Evolutionary conservation across 139 green algal genomes (phyloP), one percentile per base, ranked within the genome.

Genomic region (Tetraselmis chui): DNA sequence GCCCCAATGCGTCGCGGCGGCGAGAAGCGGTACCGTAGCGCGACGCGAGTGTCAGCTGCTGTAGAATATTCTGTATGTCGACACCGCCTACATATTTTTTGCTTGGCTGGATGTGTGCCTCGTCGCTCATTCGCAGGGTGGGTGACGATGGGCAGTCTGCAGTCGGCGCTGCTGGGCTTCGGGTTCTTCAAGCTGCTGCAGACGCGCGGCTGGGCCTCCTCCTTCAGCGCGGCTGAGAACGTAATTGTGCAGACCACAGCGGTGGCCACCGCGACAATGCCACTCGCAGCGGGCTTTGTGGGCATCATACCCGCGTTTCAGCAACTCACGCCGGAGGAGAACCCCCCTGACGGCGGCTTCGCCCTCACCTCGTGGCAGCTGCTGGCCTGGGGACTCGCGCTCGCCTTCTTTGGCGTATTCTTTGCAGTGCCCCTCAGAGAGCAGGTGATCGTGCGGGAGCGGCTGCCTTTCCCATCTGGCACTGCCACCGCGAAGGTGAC

Each of bases 221-320:
- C 77, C 29, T 89, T 92, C 59, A 88, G 59, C 27, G 80, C 89
- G 2, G 88, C 77, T 22, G 89, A 93, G 59, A 92, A 92, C n/a
- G 89, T 92, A 22, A 91, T 93, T 29, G 59, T 91, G 29, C 89
- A 93, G 74, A 93, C 89, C 0, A 90, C 87, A 31, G 83, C 89
- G 74, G 89, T 93, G 0, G 89, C 88, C 22, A 90, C 88, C 24
- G 89, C 89, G 27, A 93, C 88, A 25, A 93, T 93, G 88, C 89
- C 88, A 25, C 80, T 91, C 25, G 87, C 88, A 32, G 87, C 85
- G 86, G 89, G 89, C 25, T 79, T 91, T 0, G 89, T 93, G 23
- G 87, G 88, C 29, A 84, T 93, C 28, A 87, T 93, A 1, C 89
- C 89, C 28, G 89, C 89, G 1, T 32, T 93, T 27, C 58, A 81